Percentiles rank a stretch among this genome's conserved stretches.
Evolutionary conservation across 2,329 filamentous ascomycete species (phyloP).

Genomic region (Zymoseptoria pseudotritici): DNA sequence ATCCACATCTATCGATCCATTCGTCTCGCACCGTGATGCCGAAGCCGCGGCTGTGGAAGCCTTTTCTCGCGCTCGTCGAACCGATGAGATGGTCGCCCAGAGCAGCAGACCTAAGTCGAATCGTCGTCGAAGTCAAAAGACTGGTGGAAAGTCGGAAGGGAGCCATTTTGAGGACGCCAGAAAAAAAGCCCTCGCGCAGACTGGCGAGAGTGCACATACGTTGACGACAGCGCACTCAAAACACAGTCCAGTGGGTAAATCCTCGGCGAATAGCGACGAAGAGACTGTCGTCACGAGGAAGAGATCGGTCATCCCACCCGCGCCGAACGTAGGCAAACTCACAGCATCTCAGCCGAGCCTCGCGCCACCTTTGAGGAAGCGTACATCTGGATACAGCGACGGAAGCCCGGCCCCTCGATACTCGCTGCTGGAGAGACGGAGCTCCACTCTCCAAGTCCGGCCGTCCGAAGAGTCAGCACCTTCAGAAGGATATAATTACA

Average conservation of each 20-base stretch:
- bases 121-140: constrained; percentile 20
- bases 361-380: constrained; percentile 8
- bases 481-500: constrained; percentile 7
- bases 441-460: constrained; percentile 11
- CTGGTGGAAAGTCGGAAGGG: constrained; percentile 23
- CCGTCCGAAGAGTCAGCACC: constrained; percentile 1
- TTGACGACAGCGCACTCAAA: neutral
- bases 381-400: constrained; percentile 17
- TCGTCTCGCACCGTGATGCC: constrained; percentile 52
- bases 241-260: neutral
- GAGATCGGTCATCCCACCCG: constrained; percentile 17
- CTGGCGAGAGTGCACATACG: neutral
- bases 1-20: constrained; percentile 24
- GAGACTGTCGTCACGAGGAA: constrained; percentile 18
- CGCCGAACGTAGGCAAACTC: neutral
- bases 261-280: constrained; percentile 4
- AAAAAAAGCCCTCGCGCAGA: constrained; percentile 9
- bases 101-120: constrained; percentile 9
- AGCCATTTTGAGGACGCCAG: constrained; percentile 29
- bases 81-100: constrained; percentile 23
- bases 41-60: constrained; percentile 56
- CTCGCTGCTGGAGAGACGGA: constrained; percentile 5
- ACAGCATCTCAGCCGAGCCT: constrained; percentile 2
- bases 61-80: constrained; percentile 47
- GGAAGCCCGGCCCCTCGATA: constrained; percentile 22